Evolutionary conservation across 306 rosid species (phyloP).

Genomic region (Abrus precatorius): DNA sequence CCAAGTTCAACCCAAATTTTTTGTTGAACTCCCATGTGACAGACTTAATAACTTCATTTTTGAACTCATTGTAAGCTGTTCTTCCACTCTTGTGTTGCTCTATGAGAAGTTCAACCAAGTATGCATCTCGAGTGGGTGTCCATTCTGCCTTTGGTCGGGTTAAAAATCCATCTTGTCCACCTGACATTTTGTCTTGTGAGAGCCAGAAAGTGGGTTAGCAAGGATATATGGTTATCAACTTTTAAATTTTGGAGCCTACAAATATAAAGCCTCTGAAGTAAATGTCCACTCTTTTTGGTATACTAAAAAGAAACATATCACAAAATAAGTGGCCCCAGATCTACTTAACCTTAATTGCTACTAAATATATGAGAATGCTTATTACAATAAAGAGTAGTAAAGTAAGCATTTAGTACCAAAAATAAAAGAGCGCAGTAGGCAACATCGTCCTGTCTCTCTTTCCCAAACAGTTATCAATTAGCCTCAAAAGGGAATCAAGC

Average conservation of each 20-base stretch:
- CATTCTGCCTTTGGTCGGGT: conserved; percentile 57
- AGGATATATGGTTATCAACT: not conserved
- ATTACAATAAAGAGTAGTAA: conserved; percentile 16
- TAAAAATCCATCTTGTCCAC: conserved; percentile 50
- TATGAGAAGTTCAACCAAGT: conserved; percentile 51
- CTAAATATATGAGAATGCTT: not conserved
- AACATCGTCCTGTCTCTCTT: not conserved
- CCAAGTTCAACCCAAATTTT: conserved; percentile 53
- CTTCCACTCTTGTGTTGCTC: conserved; percentile 56
- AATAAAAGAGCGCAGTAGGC: not conserved
- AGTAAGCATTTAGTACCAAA: not conserved
- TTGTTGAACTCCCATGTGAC: conserved; percentile 54
- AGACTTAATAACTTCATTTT: conserved; percentile 54
- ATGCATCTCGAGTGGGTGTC: conserved; percentile 55
- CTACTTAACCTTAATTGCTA: not conserved
- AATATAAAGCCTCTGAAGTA: not conserved
- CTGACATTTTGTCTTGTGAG: conserved; percentile 45
- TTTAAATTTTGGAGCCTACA: not conserved
- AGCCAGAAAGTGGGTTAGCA: not conserved
- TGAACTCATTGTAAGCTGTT: conserved; percentile 60
- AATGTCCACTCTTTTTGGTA: not conserved
- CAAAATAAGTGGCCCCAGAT: not conserved
- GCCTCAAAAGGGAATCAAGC: no score
- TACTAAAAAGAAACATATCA: not conserved
- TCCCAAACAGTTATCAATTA: not conserved